These are phyloP conservation scores for Purpureocillium lavendulum DNA, from an alignment of 2,329 filamentous ascomycete species.

Conservation along the genomic window DNA sequence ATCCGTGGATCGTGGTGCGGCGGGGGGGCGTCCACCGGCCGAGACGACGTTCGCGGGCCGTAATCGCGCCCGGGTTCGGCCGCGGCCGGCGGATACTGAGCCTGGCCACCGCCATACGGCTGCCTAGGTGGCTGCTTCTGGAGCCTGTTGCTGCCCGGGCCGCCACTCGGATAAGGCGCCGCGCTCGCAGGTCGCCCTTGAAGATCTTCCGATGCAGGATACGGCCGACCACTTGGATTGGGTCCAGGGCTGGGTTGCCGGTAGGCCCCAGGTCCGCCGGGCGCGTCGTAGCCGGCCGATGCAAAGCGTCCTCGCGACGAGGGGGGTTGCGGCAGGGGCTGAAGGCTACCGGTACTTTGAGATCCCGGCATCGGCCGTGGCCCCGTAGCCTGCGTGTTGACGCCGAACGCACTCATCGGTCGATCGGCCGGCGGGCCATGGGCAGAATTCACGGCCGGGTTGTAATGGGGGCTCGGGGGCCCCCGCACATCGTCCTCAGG, in stretches of 20 bases:
- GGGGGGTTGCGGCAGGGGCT: slow-evolving; percentile 21
- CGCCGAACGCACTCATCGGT: slow-evolving; percentile 45
- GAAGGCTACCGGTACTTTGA: slow-evolving; percentile 37
- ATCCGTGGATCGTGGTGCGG: slow-evolving; percentile 8
- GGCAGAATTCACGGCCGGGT: slow-evolving; percentile 39
- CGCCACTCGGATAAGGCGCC: slow-evolving; percentile 17
- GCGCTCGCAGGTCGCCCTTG: slow-evolving; percentile 16
- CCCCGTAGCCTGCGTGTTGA: slow-evolving; percentile 33
- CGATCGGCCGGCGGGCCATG: slow-evolving; percentile 39
- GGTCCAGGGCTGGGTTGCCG: slow-evolving; percentile 30
- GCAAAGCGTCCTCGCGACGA: slow-evolving; percentile 31
- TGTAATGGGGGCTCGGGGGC: slow-evolving; percentile 29
- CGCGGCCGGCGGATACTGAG: slow-evolving; percentile 9
- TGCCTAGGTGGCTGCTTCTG: slow-evolving; percentile 16
- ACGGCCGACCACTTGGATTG: slow-evolving; percentile 7
- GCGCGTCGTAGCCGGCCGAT: slow-evolving; percentile 37
- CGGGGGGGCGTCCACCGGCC: slow-evolving; percentile 10
- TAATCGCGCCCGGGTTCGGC: slow-evolving; percentile 25
- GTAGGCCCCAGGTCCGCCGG: slow-evolving; percentile 27
- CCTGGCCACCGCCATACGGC: not conserved
- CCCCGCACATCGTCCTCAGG: slow-evolving; percentile 40
- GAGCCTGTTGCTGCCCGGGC: slow-evolving; percentile 21
- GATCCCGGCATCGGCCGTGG: slow-evolving; percentile 30
- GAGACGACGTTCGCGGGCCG: slow-evolving; percentile 24
- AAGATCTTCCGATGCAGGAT: slow-evolving; percentile 11